Base-by-base conservation (phyloP, 768 basidiomycete species). In the Phlegmacium glaucopus region DNA sequence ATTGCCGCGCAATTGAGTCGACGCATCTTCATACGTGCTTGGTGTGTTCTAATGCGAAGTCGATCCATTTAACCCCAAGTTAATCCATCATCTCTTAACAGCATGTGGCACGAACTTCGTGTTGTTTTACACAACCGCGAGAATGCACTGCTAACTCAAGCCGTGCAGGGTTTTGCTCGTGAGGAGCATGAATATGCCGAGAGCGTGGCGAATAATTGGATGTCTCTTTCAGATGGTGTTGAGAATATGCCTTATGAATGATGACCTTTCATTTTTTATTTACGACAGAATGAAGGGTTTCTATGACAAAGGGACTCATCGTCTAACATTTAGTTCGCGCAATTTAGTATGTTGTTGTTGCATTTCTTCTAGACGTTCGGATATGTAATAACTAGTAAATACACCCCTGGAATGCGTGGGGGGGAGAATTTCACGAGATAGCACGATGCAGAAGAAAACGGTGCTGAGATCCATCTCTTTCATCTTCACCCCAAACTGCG, bases 61-160 rank as follows among this genome's bases (percentile, higher is more conserved):
- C 6, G 29, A 18, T 47, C n/a, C 3, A 22, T 22, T 22, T 22
- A 22, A 22, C 22, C 22, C 22, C 22, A 3, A 22, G 22, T 22
- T 22, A 22, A 22, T 22, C 10, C 28, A 28, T 45, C 28, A 11
- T 34, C 6, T 11, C 32, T 34, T 6, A 34, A 26, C 55, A 93
- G 94, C 54, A 80, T 96, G 79, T 97, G 94, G 93, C 90, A 95
- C 58, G 94, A 97, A 64, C 74, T 95, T n/a, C 83, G 90, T 17
- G 89, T 93, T 13, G 85, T 97, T 30, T 70, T 95, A 38, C 93
- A 96, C 65, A 93, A 94, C 54, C 76, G 87, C 45, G 94, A 96
- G 69, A 90, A 92, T 55, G 77, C 87, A 0, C 75, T 94, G 29
- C 67, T 94, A 22, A 87, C 87, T 0, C 74, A 85, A 51, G 72